Base-by-base conservation (phyloP, 2,329 filamentous ascomycete species). In the Lomentospora prolificans region DNA sequence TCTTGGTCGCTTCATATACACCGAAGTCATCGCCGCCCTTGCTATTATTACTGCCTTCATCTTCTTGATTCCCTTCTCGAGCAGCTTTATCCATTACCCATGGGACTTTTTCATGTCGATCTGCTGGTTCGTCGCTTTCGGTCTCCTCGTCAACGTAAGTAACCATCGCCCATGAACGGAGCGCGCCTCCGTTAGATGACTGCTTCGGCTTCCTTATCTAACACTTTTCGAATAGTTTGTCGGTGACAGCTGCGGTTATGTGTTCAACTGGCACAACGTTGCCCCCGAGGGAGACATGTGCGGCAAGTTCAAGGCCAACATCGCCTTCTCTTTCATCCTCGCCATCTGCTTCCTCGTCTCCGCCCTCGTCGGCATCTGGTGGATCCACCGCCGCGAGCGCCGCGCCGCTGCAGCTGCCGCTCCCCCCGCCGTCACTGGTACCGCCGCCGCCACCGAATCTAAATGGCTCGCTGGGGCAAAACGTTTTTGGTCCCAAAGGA, bases 281-380 rank as follows among this genome's bases (percentile, higher is more conserved):
- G 64, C 69, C 30, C 68, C 78, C 53, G 61, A 69, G 48, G 71
- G 72, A 50, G 71, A 74, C 60, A 70, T 77, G 50, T 92, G 87
- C 68, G 76, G 80, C 57, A 79, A 82, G 62, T 87, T 81, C 79
- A 89, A 86, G 70, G 81, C 87, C 41, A 75, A 81, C 59, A 79
- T 88, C 62, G 86, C 86, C 3, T 90, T 90, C 64, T 72, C 77
- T 51, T 90, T 90, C 70, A 69, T 90, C 55, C 85, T 83, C 2
- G 85, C 85, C 56, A 76, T 87, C 61, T 74, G 84, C 64, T 90
- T 86, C 86, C 77, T 90, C 41, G 79, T 74, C 10, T 86, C 82
- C 50, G 78, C 77, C 14, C 63, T 86, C 19, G 64, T 88, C 46
- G 80, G 76, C 50, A 65, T 80, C 61, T 73, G 78, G 65, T 81